Conservation (phyloP, 2,329 filamentous ascomycete genomes). For the Trichoderma cornu-damae region DNA sequence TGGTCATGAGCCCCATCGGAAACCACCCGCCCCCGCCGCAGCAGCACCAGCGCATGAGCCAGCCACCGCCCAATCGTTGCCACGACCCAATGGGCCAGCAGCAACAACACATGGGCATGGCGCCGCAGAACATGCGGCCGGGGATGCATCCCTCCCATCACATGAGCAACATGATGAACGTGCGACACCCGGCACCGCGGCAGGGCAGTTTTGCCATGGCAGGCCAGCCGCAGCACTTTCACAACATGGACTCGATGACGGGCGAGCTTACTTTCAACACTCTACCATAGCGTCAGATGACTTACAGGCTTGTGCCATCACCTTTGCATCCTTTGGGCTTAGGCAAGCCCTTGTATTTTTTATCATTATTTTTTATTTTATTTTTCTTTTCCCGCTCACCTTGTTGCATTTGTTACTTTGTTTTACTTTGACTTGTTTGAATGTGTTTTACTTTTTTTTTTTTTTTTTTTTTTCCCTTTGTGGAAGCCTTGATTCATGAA, state of each 20-base stretch:
- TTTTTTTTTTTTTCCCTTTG: conserved; percentile 7
- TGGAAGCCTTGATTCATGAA: neutral
- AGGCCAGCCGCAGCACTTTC: conserved; percentile 39
- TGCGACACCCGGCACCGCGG: conserved; percentile 28
- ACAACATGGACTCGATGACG: conserved; percentile 33
- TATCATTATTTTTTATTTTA: neutral
- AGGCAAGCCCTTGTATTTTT: conserved; percentile 5
- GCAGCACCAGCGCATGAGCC: conserved; percentile 29
- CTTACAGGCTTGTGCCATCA: no score
- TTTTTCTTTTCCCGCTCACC: neutral
- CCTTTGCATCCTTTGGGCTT: neutral
- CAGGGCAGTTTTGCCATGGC: conserved; percentile 34
- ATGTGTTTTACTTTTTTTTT: neutral
- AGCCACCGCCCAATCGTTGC: conserved; percentile 31
- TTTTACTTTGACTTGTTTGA: neutral
- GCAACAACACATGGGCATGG: conserved; percentile 28
- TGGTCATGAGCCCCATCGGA: conserved; percentile 49
- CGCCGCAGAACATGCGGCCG: conserved; percentile 24
- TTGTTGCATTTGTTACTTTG: neutral
- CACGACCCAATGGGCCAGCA: conserved; percentile 29
- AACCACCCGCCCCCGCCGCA: conserved; percentile 26
- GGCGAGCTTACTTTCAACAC: conserved; percentile 28
- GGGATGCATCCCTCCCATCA: conserved; percentile 28
- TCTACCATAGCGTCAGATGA: conserved; percentile 12
- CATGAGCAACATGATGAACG: conserved; percentile 29